These are phyloP conservation scores for Spinellus fusiger DNA, from an alignment of 192 early-diverging fungal species.

Conservation along the genomic window DNA sequence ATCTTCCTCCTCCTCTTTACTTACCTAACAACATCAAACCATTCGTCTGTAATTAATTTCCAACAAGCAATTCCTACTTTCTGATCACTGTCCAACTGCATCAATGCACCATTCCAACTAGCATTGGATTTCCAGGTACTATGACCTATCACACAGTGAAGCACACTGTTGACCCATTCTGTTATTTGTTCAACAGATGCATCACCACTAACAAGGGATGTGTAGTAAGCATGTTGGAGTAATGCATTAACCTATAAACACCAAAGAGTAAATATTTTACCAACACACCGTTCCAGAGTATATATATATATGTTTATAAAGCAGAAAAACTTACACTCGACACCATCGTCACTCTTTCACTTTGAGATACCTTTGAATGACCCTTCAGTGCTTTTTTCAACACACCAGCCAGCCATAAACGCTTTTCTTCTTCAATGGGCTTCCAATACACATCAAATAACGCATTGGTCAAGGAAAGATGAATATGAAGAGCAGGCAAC, in stretches of 20 bases:
- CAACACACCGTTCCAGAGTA: no score
- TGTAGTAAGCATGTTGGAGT: conserved; percentile 19
- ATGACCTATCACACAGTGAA: neutral
- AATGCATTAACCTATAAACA: conserved; percentile 14
- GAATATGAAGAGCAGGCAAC: conserved; percentile 26
- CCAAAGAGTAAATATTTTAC: no score
- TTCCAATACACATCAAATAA: conserved; percentile 23
- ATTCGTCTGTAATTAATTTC: conserved; percentile 47
- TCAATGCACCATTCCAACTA: conserved; percentile 10
- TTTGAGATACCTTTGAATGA: neutral
- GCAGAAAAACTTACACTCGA: conserved; percentile 8
- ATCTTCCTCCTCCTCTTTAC: neutral
- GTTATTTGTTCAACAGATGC: neutral
- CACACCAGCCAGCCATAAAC: neutral
- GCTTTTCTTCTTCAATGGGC: neutral
- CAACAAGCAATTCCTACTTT: conserved; percentile 33
- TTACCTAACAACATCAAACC: conserved; percentile 40
- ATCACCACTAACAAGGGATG: neutral
- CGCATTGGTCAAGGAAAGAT: conserved; percentile 18
- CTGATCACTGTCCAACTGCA: neutral
- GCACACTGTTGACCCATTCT: neutral
- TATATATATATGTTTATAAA: neutral
- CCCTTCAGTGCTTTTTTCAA: neutral
- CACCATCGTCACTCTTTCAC: conserved; percentile 2
- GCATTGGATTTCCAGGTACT: neutral